Evolutionary conservation across 257 asterid genomes (phyloP).

Genomic region (Haberlea rhodopensis): DNA sequence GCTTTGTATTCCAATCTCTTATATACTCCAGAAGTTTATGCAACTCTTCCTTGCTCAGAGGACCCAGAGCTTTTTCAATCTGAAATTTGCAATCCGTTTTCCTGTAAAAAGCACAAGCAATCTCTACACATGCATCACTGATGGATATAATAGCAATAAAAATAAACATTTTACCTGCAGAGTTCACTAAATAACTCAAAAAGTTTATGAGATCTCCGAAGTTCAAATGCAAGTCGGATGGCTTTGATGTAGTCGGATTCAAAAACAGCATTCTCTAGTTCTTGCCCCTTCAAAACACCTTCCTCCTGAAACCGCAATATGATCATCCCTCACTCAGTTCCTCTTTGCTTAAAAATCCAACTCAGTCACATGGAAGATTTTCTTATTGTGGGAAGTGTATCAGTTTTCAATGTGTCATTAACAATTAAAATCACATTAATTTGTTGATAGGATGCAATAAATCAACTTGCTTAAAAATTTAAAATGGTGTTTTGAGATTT

Average conservation of each 20-base stretch:
- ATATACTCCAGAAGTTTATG: constrained; percentile 65
- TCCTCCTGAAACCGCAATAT: constrained; percentile 71
- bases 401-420: too few relatives aligned
- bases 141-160: constrained; percentile 4
- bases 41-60: constrained; percentile 62
- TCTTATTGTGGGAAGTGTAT: too few relatives aligned
- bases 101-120: constrained; percentile 39
- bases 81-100: constrained; percentile 42
- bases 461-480: background rate
- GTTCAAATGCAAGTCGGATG: constrained; percentile 84
- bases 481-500: too few relatives aligned
- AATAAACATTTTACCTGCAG: constrained; percentile 54
- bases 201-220: constrained; percentile 83
- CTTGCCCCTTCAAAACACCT: constrained; percentile 80
- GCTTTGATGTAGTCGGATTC: constrained; percentile 80
- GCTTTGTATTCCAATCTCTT: constrained; percentile 92
- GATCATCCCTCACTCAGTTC: constrained; percentile 2
- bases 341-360: background rate
- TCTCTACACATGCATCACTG: background rate
- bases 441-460: too few relatives aligned
- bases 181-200: constrained; percentile 65
- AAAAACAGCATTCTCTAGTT: constrained; percentile 79
- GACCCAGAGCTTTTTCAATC: constrained; percentile 57
- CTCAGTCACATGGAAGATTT: background rate
- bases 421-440: too few relatives aligned